phyloP scores from a whole-genome alignment of 2,329 filamentous ascomycete genomes.

The Chaetomium sp. region DNA sequence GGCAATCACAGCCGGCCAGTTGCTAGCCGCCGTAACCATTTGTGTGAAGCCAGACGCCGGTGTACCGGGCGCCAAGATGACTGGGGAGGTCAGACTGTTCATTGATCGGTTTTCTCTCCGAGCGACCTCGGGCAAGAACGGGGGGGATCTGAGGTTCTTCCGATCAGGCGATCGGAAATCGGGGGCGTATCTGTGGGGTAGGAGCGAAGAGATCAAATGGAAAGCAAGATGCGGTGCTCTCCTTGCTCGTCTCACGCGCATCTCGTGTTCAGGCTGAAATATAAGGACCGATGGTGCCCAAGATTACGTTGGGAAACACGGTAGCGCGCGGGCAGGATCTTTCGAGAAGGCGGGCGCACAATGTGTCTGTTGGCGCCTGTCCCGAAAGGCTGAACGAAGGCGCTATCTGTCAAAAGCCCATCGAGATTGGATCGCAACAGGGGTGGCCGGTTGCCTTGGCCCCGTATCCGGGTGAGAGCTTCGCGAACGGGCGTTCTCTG shows the following conservation, averaged over 20 bases:
- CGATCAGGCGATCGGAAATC: slow-evolving; percentile 24
- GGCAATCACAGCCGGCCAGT: not conserved
- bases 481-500: not conserved
- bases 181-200: slow-evolving; percentile 13
- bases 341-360: not conserved
- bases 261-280: slow-evolving; percentile 30
- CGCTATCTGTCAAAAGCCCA: slow-evolving; percentile 2
- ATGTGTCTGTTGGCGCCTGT: not conserved
- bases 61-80: not conserved
- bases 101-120: not conserved
- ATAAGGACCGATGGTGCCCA: slow-evolving; percentile 20
- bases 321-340: not conserved
- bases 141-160: slow-evolving; percentile 18
- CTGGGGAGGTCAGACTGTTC: not conserved
- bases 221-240: slow-evolving; percentile 16
- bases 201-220: slow-evolving; percentile 7
- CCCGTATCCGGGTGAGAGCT: not conserved
- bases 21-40: not conserved
- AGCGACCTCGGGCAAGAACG: not conserved
- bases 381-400: slow-evolving; percentile 6
- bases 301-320: slow-evolving; percentile 23
- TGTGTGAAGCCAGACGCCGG: not conserved
- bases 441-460: slow-evolving; percentile 3
- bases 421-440: slow-evolving; percentile 19
- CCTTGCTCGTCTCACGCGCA: slow-evolving; percentile 20